Base-by-base conservation (phyloP, 768 basidiomycete species). In the Collybia mongolica region DNA sequence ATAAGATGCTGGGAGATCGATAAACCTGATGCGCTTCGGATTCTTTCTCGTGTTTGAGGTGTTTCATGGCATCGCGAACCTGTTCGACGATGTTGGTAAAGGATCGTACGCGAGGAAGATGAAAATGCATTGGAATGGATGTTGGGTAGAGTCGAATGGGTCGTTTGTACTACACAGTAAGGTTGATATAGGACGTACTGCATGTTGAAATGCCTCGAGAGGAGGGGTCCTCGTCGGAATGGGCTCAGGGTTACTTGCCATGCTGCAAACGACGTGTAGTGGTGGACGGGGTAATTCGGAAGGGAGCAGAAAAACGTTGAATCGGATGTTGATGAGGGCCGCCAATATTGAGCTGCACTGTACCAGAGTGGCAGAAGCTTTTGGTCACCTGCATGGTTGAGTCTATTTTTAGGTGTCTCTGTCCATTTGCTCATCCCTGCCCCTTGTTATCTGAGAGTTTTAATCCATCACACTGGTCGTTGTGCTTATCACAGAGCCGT, bases 1-100 rank as follows among this genome's bases (percentile, higher is more conserved):
- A 26, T 48, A 48, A 44, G 38, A 48, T 51, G 44, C 52, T 40
- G n/a, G 50, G 28, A 54, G 17, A 39, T 39, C 9, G 15, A 54
- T 52, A 46, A 59, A 88, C 91, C 74, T 84, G 83, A 66, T 95
- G 93, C 7, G 92, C 92, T 68, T 93, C 90, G 1, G 92, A 93
- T 46, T 93, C 88, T 54, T 84, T 81, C 64, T 94, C 93, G 47
- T 87, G 80, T 58, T 75, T 84, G 69, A 79, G 77, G 50, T 81
- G 79, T 56, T 77, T 84, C 65, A 89, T 79, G 35, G 75, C 83
- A 62, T 86, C 83, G 53, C 76, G 75, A 24, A 88, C 81, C 86
- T 90, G 83, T 23, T 77, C 69, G 38, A 81, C 56, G 53, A 76
- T 53, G 54, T 77, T 64, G 60, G 77, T 64, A 50, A 79, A 72